These are phyloP conservation scores for Lentinus polychrous DNA, from an alignment of 1,284 basidiomycete species.

Conservation along the genomic window DNA sequence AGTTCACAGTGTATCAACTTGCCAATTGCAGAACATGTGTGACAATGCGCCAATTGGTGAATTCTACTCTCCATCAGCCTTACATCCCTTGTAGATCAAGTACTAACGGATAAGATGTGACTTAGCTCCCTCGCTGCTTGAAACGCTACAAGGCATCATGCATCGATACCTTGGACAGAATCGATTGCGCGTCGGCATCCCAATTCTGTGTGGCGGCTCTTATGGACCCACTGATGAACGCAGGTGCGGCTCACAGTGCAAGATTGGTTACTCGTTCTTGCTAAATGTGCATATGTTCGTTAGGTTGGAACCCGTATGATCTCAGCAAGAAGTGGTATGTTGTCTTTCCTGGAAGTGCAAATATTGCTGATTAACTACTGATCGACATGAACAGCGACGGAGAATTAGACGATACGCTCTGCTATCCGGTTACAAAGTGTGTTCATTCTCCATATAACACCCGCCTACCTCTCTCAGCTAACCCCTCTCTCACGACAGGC, in stretches of 20 bases:
- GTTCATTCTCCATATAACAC: background rate
- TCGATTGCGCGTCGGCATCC: slow-evolving; percentile 32
- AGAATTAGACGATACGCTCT: slow-evolving; percentile 15
- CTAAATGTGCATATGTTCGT: background rate
- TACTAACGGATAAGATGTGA: no score
- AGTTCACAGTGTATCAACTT: background rate
- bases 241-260: no score
- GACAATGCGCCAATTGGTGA: slow-evolving; percentile 10
- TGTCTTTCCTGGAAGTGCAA: background rate
- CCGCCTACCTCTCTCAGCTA: background rate
- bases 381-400: slow-evolving; percentile 8
- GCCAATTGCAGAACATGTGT: slow-evolving; percentile 10
- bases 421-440: slow-evolving; percentile 22
- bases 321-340: slow-evolving; percentile 21
- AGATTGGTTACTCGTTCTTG: background rate
- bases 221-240: slow-evolving; percentile 9
- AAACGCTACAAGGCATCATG: slow-evolving; percentile 23
- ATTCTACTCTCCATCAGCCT: background rate
- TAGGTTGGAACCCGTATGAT: slow-evolving; percentile 22
- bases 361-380: background rate
- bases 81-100: no score
- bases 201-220: slow-evolving; percentile 28
- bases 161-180: slow-evolving; percentile 29
- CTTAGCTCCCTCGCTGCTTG: slow-evolving; percentile 25
- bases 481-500: slow-evolving; percentile 24